Base-by-base conservation (phyloP, 441 rosid genomes). In the Sinapis alba region DNA sequence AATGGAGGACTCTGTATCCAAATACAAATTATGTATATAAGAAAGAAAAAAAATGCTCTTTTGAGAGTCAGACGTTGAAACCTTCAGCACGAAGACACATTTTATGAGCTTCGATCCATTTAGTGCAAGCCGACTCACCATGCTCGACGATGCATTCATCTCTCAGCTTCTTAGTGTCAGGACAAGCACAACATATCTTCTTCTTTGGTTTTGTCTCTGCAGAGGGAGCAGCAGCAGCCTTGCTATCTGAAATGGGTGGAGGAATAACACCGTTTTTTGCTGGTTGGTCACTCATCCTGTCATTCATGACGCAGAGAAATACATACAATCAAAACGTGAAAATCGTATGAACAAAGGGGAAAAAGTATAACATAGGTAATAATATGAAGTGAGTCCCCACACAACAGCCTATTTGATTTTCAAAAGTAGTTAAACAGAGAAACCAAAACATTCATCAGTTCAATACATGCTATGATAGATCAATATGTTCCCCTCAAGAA, bases 171-270 rank as follows among this genome's bases (percentile, higher is more conserved):
- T 95, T 92, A 1, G 96, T 91, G 6, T 95, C 97, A 1, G 97
- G 99, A 76, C 99, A 92, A 41, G 99, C 97, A 77, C 99, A 92
- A 41, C 97, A 92, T 69, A 94, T 94, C 84, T 80, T 94, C 93
- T 88, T 94, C 84, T 88, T 90, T 7, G 98, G 97, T 74, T 91
- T 95, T 62, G 96, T 74, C 72, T 84, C 98, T 53, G n/a, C 58
- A 8, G 43, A 2, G 0, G 61, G 68, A 2, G 50, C 36, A 6
- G 72, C 56, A 4, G 63, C 77, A 41, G 32, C 62, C 59, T 86
- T 85, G 47, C 69, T 87, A 65, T 74, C 82, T 38, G 86, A 78
- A 83, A 77, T 69, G 13, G 57, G 58, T 20, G 86, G 68, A 75
- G 82, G 43, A 47, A 80, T 63, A 59, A 89, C 71, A 15, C 75